Conservation (phyloP, 1,139 yeast species). For the Hyphopichia burtonii region DNA sequence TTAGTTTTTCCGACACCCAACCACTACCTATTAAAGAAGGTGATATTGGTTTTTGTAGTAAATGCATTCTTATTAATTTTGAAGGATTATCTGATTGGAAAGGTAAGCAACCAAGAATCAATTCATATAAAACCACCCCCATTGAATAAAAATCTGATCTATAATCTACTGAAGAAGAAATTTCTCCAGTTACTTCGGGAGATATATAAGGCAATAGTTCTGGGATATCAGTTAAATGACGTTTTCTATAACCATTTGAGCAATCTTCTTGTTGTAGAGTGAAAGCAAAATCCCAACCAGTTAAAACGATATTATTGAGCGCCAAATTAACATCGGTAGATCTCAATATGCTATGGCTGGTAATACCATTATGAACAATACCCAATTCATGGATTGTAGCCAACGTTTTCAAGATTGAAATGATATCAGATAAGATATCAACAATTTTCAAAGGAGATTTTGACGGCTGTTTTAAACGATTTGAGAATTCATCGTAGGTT, state of each 20-base stretch:
- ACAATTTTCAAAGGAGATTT: conserved; percentile 22
- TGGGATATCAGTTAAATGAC: conserved; percentile 27
- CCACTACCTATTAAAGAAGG: conserved; percentile 33
- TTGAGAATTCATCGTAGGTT: conserved; percentile 6
- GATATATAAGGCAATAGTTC: conserved; percentile 50
- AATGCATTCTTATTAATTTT: conserved; percentile 42
- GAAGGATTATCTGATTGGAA: conserved; percentile 43
- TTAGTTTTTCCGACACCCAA: conserved; percentile 38
- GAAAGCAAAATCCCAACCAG: conserved; percentile 55
- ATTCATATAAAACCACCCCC: conserved; percentile 52
- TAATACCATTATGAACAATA: conserved; percentile 51
- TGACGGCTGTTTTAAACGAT: conserved; percentile 12
- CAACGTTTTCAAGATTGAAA: conserved; percentile 34
- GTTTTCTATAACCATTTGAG: conserved; percentile 29
- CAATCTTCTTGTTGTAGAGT: conserved; percentile 45
- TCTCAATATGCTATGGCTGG: conserved; percentile 35
- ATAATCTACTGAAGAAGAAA: conserved; percentile 41
- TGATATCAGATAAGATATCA: conserved; percentile 32
- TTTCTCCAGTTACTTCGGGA: conserved; percentile 51
- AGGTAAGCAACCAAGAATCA: conserved; percentile 47
- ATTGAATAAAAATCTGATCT: conserved; percentile 52
- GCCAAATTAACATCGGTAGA: conserved; percentile 22
- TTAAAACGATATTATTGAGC: conserved; percentile 30
- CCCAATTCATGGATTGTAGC: conserved; percentile 42
- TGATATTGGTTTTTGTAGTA: conserved; percentile 40